A percentile compares a stretch with the other conserved stretches of the same genome.
Evolutionary conservation across 176 grass and related monocot species (phyloP).

Genomic region (Tuctoria greenei): DNA sequence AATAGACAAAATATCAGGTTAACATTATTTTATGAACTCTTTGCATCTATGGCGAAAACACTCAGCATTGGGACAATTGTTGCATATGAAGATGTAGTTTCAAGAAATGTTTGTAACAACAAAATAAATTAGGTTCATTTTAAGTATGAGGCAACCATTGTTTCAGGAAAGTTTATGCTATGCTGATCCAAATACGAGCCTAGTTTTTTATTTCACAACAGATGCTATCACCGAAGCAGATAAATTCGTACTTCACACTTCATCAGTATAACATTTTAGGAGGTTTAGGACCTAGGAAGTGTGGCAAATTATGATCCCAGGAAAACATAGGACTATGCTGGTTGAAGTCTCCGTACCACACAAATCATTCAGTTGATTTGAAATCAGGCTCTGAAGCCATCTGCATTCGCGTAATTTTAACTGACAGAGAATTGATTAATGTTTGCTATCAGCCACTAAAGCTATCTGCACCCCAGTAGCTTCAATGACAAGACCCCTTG

Average conservation of each 20-base stretch:
- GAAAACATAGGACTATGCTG: neutral
- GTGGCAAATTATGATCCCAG: neutral
- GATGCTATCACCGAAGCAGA: neutral
- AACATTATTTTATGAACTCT: neutral
- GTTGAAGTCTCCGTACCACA: neutral
- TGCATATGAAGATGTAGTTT: neutral
- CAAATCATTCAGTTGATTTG: neutral
- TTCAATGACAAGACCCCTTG: neutral
- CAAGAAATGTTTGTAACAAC: neutral
- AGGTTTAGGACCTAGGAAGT: neutral
- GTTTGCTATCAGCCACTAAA: neutral
- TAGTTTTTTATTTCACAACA: neutral
- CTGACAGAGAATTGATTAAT: neutral
- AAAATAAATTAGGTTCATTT: too few species aligned
- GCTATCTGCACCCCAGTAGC: neutral
- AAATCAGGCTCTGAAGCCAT: neutral
- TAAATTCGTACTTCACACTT: neutral
- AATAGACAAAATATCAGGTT: neutral
- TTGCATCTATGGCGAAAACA: neutral
- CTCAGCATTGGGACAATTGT: neutral
- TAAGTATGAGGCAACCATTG: neutral
- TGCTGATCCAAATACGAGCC: neutral
- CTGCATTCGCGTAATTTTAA: neutral
- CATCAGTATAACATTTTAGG: neutral
- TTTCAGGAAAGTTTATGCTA: neutral